Evolutionary conservation across 2,329 filamentous ascomycete genomes (phyloP).

Genomic region (Biscogniauxia mediterranea): DNA sequence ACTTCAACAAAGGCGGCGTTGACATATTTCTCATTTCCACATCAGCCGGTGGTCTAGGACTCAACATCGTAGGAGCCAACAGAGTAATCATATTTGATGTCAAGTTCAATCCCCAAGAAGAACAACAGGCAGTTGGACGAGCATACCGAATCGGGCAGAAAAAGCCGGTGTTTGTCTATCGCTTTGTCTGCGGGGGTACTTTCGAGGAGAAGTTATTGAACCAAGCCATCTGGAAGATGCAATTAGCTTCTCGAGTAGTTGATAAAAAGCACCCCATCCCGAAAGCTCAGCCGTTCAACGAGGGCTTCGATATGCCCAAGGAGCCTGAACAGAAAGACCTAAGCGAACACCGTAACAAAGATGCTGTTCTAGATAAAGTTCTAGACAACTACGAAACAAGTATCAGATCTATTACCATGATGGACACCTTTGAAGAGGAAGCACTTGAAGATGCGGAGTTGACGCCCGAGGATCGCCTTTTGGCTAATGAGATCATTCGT

Average conservation of each 20-base stretch:
- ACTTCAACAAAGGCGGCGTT: constrained; percentile 60
- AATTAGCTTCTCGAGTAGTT: constrained; percentile 75
- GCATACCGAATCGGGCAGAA: constrained; percentile 82
- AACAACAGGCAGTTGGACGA: constrained; percentile 84
- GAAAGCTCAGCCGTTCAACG: constrained; percentile 54
- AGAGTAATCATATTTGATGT: constrained; percentile 86
- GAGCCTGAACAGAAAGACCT: constrained; percentile 52
- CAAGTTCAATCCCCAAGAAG: constrained; percentile 74
- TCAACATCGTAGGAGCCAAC: constrained; percentile 83
- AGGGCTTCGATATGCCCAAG: constrained; percentile 60
- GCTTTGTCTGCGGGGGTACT: constrained; percentile 73
- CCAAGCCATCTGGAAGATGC: constrained; percentile 76
- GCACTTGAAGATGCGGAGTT: constrained; percentile 56
- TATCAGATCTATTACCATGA: constrained; percentile 60
- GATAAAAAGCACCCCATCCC: constrained; percentile 78
- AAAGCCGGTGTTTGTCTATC: constrained; percentile 82
- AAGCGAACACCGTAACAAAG: constrained; percentile 56
- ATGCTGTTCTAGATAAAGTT: constrained; percentile 56
- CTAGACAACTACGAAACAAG: constrained; percentile 35
- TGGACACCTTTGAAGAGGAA: constrained; percentile 71
- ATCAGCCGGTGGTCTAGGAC: constrained; percentile 73
- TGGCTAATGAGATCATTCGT: constrained; percentile 45
- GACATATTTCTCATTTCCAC: constrained; percentile 81
- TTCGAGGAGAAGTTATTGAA: constrained; percentile 75
- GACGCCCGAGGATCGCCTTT: constrained; percentile 58